Conservation (phyloP, 2,329 filamentous ascomycete species). For the Ophiostoma montium region DNA sequence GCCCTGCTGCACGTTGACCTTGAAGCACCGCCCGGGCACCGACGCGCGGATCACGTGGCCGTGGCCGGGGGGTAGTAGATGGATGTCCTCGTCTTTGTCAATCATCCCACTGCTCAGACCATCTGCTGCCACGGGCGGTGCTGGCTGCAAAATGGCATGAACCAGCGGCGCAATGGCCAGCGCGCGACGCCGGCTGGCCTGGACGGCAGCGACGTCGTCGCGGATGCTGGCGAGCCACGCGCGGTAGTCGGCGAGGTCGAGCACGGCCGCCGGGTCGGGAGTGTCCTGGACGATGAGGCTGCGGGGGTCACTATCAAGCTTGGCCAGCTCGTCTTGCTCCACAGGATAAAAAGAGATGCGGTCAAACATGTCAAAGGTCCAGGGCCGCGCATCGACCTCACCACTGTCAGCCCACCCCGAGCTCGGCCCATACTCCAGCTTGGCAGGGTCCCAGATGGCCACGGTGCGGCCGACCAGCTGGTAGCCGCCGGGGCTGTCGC, state of each 20-base stretch:
- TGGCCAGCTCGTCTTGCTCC: constrained; percentile 16
- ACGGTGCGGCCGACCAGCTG: constrained; percentile 19
- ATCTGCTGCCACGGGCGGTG: neutral
- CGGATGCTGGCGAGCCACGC: neutral
- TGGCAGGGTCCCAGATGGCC: neutral
- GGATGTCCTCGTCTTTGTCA: too few relatives aligned
- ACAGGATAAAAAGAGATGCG: constrained; percentile 19
- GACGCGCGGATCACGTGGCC: constrained; percentile 18
- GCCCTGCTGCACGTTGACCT: constrained; percentile 19
- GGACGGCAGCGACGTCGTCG: neutral
- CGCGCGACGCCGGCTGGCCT: neutral
- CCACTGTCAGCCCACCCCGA: too few relatives aligned
- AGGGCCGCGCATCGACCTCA: constrained; percentile 16
- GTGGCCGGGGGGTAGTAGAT: too few relatives aligned
- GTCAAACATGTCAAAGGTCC: constrained; percentile 25
- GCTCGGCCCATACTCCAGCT: neutral
- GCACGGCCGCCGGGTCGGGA: neutral
- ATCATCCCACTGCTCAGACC: too few relatives aligned
- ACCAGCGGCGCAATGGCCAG: neutral
- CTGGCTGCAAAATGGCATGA: neutral
- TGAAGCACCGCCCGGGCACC: constrained; percentile 38
- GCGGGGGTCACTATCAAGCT: constrained; percentile 15
- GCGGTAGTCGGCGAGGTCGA: constrained; percentile 14
- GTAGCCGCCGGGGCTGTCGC: constrained; percentile 26
- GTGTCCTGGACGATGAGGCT: neutral